These are phyloP conservation scores for Eucalyptus erythrocorys DNA, from an alignment of 345 rosid genomes.

Conservation along the genomic window DNA sequence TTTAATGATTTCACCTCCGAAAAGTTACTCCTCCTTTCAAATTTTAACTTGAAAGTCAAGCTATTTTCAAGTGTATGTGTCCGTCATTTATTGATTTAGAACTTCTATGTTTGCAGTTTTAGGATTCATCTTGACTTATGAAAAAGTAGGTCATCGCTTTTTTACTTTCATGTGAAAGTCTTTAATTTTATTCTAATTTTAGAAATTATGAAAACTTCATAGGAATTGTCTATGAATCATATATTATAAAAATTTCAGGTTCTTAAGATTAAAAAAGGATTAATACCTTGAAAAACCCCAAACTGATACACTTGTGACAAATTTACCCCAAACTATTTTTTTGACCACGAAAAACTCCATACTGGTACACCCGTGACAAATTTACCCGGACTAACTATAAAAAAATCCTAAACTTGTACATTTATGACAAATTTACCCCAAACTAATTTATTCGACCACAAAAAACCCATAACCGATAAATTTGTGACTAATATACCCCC, in stretches of 20 bases:
- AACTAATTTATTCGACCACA: too few species aligned
- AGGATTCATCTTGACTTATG: not conserved
- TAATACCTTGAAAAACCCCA: too few species aligned
- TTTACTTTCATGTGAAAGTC: not conserved
- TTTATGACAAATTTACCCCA: too few species aligned
- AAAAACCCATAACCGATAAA: too few species aligned
- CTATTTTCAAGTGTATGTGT: not conserved
- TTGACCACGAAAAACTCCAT: too few species aligned
- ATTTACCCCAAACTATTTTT: too few species aligned
- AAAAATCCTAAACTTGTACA: too few species aligned
- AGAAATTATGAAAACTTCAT: not conserved
- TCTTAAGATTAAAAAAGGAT: not conserved
- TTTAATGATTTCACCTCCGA: not conserved
- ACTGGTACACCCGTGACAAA: too few species aligned
- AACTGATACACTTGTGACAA: too few species aligned
- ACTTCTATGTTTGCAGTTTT: not conserved
- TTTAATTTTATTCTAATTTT: not conserved
- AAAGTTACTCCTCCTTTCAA: not conserved
- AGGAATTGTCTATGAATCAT: not conserved
- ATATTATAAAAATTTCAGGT: not conserved
- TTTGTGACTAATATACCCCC: too few species aligned
- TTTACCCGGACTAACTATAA: too few species aligned
- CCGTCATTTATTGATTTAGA: not conserved
- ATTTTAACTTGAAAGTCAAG: not conserved
- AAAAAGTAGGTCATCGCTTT: not conserved